A percentile compares a stretch with the other conserved stretches of the same genome.
Conservation (phyloP, 768 basidiomycete species). For the Naematelia encephala region DNA sequence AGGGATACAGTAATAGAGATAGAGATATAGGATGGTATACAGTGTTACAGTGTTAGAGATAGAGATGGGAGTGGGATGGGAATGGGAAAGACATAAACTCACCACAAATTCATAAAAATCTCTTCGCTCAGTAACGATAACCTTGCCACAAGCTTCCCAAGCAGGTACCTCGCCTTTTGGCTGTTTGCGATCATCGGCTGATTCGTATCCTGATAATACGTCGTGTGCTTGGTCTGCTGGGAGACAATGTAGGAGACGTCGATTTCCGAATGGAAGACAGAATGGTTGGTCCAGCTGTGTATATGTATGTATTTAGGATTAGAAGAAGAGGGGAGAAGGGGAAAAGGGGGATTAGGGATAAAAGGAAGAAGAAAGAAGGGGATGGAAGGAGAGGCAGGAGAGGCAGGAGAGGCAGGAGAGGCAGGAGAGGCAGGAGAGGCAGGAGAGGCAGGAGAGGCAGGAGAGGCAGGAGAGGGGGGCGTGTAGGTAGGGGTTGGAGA, state of each 20-base stretch:
- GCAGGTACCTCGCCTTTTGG: slow-evolving; percentile 60
- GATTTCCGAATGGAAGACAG: slow-evolving; percentile 93
- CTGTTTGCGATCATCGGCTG: slow-evolving; percentile 5
- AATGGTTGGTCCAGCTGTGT: slow-evolving; percentile 76
- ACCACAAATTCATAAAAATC: slow-evolving; percentile 91
- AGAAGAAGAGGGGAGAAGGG: too few species aligned
- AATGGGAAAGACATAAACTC: slow-evolving; percentile 50
- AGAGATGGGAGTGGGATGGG: neutral
- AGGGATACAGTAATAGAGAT: too few species aligned
- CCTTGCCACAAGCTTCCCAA: slow-evolving; percentile 91
- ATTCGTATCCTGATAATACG: neutral
- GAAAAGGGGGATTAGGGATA: too few species aligned
- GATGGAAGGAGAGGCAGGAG: too few species aligned
- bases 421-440: too few species aligned
- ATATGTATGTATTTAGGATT: too few species aligned
- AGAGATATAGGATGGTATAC: neutral
- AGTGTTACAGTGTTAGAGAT: neutral
- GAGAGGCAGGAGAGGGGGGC: too few species aligned
- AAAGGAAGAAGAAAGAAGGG: too few species aligned
- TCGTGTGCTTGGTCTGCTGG: slow-evolving; percentile 19
- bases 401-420: too few species aligned
- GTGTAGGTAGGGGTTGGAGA: too few species aligned
- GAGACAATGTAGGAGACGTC: slow-evolving; percentile 79
- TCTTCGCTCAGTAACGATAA: slow-evolving; percentile 69
- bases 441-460: too few species aligned